Base-by-base conservation (phyloP, 257 asterid species). In the Solanum gracilifrons region DNA sequence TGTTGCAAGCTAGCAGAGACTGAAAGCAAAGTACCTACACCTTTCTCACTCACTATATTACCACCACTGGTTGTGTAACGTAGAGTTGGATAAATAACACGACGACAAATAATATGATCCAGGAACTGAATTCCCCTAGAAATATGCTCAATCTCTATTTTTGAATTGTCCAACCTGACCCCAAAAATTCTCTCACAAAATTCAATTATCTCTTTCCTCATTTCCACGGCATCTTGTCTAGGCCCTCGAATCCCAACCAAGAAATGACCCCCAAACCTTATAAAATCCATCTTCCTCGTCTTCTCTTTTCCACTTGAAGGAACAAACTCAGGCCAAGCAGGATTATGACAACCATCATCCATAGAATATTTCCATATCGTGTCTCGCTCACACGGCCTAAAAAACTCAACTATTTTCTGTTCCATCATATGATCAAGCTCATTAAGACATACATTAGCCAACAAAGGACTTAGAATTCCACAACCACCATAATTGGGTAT, bases 251-350 rank as follows among this genome's bases (percentile, higher is more conserved):
- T 93, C 21, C 99, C 99, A 39, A 95, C 84, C 87, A 97, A 91
- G 90, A 97, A 95, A 93, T 97, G 98, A 13, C 98, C 98, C 12
- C 95, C 98, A 41, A 87, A 94, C 85, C 99, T 91, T 58, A 97
- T 89, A 60, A 94, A 97, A 51, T 97, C 98, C 99, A 97, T 97
- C 88, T 93, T 97, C 72, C 97, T 92, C 18, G 98, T 95, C 92
- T 95, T 97, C 89, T 92, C 92, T 90, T 89, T 93, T 87, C 99
- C 99, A 89, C 98, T 92, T 1, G 99, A 90, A 7, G 99, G 99
- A 83, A 97, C 99, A 88, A 97, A 97, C 90, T 97, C 99, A 0
- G 99, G 99, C 99, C 99, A 97, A 60, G 99, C 96, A 35, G 99
- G 99, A 92, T 96, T 97, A 66, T 97, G 99, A 87, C 96, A 95